A percentile compares a stretch with the other conserved stretches of the same genome.
These are phyloP conservation scores for Termitomyces sp. DNA, from an alignment of 768 basidiomycete species.

Conservation along the genomic window DNA sequence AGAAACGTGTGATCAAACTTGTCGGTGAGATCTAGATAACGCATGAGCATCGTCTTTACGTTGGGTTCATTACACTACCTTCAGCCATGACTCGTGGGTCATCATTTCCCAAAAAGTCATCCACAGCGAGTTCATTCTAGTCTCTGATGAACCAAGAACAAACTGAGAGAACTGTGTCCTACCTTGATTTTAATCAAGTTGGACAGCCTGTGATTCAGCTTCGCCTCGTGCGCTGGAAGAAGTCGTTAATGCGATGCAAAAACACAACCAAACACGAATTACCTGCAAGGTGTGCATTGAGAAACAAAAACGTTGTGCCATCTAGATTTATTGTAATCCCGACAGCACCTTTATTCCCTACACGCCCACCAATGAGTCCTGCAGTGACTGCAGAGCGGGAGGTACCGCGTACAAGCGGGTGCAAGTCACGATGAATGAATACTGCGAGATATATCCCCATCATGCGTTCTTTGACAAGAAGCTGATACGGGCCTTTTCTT, in stretches of 20 bases:
- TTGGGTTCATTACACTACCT: slow-evolving; percentile 39
- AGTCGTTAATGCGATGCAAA: background rate
- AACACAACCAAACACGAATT: slow-evolving; percentile 9
- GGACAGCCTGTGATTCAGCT: slow-evolving; percentile 72
- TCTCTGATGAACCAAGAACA: background rate
- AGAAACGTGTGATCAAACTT: slow-evolving; percentile 88
- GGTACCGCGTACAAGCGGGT: slow-evolving; percentile 62
- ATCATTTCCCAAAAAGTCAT: slow-evolving; percentile 65
- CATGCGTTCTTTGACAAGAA: slow-evolving; percentile 85
- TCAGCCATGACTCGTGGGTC: slow-evolving; percentile 70
- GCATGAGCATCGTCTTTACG: background rate
- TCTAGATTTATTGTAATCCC: slow-evolving; percentile 86
- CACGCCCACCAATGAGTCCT: slow-evolving; percentile 84
- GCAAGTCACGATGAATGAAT: slow-evolving; percentile 72
- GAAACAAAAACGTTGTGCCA: slow-evolving; percentile 80
- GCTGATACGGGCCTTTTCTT: slow-evolving; percentile 73
- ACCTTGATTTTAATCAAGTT: slow-evolving; percentile 91
- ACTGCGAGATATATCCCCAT: slow-evolving; percentile 85
- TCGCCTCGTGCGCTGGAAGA: slow-evolving; percentile 68
- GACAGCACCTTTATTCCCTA: slow-evolving; percentile 93
- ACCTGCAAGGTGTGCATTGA: slow-evolving; percentile 92
- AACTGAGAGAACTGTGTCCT: background rate
- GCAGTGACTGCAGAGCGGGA: slow-evolving; percentile 85
- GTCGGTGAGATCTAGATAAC: slow-evolving; percentile 68
- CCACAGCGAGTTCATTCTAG: slow-evolving; percentile 72